Evolutionary conservation across 176 grass and related monocot species (phyloP).

Genomic region (Eragrostis curvula): DNA sequence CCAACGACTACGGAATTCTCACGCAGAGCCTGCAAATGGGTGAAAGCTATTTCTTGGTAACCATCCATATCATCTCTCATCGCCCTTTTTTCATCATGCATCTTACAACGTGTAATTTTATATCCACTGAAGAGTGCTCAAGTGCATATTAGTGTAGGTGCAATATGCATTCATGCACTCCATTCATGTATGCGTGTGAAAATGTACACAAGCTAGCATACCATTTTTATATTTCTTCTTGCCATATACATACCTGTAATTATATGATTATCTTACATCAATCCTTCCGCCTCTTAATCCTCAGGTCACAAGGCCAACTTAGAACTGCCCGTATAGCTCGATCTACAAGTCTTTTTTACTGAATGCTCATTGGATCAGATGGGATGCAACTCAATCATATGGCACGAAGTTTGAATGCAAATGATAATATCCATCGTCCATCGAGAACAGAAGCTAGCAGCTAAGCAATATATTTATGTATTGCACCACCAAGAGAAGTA

Average conservation of each 20-base stretch:
- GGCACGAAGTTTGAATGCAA: constrained; percentile 17
- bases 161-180: neutral
- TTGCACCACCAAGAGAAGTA: constrained; percentile 39
- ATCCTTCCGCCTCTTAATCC: constrained; percentile 2
- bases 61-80: constrained; percentile 28
- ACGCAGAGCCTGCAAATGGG: constrained; percentile 93
- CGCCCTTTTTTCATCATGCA: constrained; percentile 7
- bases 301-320: constrained; percentile 60
- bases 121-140: neutral
- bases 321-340: constrained; percentile 1
- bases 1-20: constrained; percentile 83
- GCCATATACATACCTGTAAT: neutral
- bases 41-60: constrained; percentile 96
- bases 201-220: neutral
- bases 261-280: constrained; percentile 21
- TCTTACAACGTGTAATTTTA: neutral
- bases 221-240: no score
- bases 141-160: neutral
- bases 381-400: constrained; percentile 27
- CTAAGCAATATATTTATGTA: constrained; percentile 27
- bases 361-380: constrained; percentile 35
- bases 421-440: constrained; percentile 14
- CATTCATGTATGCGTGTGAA: neutral
- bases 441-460: constrained; percentile 21
- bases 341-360: constrained; percentile 19